These are phyloP conservation scores for Xylogone sp. DNA, from an alignment of 2,329 filamentous ascomycete genomes.

Conservation along the genomic window DNA sequence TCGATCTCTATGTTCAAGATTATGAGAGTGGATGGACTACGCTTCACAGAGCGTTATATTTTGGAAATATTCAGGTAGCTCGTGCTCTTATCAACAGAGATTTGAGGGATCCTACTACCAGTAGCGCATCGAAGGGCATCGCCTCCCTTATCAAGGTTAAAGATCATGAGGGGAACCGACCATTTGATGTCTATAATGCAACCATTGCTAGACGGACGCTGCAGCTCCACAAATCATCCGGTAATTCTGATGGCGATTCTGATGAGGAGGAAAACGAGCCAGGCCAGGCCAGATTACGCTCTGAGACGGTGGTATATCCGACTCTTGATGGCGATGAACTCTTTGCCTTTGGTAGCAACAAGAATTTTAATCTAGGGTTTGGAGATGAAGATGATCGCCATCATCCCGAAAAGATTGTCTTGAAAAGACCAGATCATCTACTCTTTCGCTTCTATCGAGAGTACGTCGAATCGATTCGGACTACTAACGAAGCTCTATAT, in stretches of 20 bases:
- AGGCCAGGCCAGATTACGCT: not conserved
- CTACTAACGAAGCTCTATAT: slow-evolving; percentile 13
- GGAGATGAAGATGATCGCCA: slow-evolving; percentile 96
- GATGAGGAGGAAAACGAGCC: slow-evolving; percentile 50
- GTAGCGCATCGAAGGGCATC: slow-evolving; percentile 58
- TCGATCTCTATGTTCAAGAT: slow-evolving; percentile 86
- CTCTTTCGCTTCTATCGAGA: slow-evolving; percentile 70
- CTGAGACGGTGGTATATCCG: not conserved
- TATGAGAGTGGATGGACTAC: slow-evolving; percentile 94
- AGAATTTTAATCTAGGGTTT: slow-evolving; percentile 86
- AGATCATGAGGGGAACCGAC: slow-evolving; percentile 90
- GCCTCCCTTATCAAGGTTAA: slow-evolving; percentile 84
- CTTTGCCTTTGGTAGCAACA: slow-evolving; percentile 94
- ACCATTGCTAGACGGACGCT: slow-evolving; percentile 79
- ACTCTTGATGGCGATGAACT: slow-evolving; percentile 71
- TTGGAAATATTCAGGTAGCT: slow-evolving; percentile 83
- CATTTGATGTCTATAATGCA: slow-evolving; percentile 86
- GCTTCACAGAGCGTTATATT: slow-evolving; percentile 84
- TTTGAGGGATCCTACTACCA: slow-evolving; percentile 49
- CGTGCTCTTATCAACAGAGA: slow-evolving; percentile 78
- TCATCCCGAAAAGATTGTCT: slow-evolving; percentile 77
- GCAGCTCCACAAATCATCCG: slow-evolving; percentile 28
- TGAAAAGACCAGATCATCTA: slow-evolving; percentile 75
- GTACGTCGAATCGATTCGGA: slow-evolving; percentile 42
- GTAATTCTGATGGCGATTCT: slow-evolving; percentile 39